Percentiles rank a stretch among this genome's conserved stretches.
Conservation (phyloP, 441 rosid species). For the Aquilaria agallochum region DNA sequence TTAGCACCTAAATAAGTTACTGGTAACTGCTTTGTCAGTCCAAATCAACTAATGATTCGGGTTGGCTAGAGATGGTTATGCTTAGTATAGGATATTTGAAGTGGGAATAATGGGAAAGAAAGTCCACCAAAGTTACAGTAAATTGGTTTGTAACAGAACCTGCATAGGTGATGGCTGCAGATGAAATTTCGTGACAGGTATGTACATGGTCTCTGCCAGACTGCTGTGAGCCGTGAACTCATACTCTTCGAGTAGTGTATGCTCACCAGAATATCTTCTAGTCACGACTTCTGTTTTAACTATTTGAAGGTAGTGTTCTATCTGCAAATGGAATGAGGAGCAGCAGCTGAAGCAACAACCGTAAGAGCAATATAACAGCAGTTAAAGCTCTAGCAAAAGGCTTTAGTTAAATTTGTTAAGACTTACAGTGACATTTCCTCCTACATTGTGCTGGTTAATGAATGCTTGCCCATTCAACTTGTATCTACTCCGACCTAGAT, state of each 20-base stretch:
- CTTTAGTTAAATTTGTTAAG: constrained; percentile 12
- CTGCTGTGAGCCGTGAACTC: constrained; percentile 99
- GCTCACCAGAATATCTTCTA: constrained; percentile 33
- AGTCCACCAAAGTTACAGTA: background rate
- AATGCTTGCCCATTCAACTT: constrained; percentile 74
- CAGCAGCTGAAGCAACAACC: background rate
- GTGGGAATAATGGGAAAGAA: background rate
- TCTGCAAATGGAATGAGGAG: constrained; percentile 42
- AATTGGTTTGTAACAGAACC: constrained; percentile 37
- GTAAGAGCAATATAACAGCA: background rate
- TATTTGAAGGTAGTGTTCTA: constrained; percentile 96
- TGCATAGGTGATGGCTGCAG: constrained; percentile 99
- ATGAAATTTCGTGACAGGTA: constrained; percentile 89
- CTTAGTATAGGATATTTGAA: constrained; percentile 8
- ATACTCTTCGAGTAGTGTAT: constrained; percentile 69
- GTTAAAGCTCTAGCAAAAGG: background rate
- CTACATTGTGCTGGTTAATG: constrained; percentile 68
- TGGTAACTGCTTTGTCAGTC: too few species aligned
- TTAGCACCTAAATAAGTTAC: too few species aligned
- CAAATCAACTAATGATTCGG: too few species aligned
- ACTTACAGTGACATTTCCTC: constrained; percentile 98
- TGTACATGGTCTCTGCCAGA: constrained; percentile 57
- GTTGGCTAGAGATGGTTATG: too few species aligned
- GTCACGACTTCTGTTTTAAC: constrained; percentile 89
- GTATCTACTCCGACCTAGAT: constrained; percentile 81